Conservation (phyloP, 1,139 yeast species). For the Scheffersomyces insectosa region DNA sequence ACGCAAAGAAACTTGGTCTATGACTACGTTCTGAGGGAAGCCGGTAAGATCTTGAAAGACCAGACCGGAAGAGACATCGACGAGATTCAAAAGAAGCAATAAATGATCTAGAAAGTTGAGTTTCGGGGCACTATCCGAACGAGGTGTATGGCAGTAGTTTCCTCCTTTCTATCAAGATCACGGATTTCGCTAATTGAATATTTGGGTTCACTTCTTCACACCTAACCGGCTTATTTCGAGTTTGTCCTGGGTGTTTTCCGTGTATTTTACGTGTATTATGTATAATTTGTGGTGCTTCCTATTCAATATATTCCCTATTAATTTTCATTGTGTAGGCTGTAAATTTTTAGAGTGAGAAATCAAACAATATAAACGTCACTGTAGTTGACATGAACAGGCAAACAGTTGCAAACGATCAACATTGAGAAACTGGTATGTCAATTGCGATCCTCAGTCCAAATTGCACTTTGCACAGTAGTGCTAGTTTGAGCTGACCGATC, state of each 20-base stretch:
- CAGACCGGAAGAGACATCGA: conserved; percentile 34
- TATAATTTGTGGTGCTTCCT: no score
- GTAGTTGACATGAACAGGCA: not conserved
- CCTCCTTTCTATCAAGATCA: no score
- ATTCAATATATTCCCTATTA: no score
- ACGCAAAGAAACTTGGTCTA: conserved; percentile 41
- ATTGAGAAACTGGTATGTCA: not conserved
- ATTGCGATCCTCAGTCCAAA: not conserved
- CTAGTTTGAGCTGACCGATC: conserved; percentile 7
- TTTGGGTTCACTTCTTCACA: no score
- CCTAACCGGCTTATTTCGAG: no score
- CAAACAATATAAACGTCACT: no score
- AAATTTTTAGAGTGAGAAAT: no score
- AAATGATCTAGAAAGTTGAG: not conserved
- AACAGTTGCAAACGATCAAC: not conserved
- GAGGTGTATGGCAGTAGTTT: no score
- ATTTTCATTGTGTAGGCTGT: no score
- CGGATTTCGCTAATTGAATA: no score
- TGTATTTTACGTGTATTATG: no score
- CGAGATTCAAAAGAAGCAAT: conserved; percentile 19
- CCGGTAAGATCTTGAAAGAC: conserved; percentile 32
- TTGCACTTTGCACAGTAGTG: not conserved
- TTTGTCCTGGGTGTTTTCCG: no score
- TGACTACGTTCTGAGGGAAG: conserved; percentile 38
- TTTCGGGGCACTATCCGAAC: not conserved